Base-by-base conservation (phyloP, 2,329 filamentous ascomycete genomes). In the Claviceps citrina region DNA sequence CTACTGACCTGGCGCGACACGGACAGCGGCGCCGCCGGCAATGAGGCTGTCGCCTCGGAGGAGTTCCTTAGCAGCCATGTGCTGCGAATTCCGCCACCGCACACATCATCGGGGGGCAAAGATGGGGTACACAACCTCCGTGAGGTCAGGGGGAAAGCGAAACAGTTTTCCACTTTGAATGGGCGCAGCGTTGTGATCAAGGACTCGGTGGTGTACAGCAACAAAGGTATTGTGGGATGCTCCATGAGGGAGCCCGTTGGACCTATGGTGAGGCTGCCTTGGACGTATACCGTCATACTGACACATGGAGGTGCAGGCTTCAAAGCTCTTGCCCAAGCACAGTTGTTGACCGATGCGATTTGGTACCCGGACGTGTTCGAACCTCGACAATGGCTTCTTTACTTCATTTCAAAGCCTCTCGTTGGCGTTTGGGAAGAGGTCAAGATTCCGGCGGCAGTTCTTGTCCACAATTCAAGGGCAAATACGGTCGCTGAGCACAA, bases 51-150 rank as follows among this genome's bases (percentile, higher is more conserved):
- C 54, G 75, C 76, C 45, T 86, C 84, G 42, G 91, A 98, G 59
- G 91, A 98, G 52, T 96, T 98, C 59, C 73, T 98, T 43, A 85
- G 79, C 47, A 96, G 91, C 67, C 91, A 98, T 81, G 86, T 96
- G 43, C 70, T 98, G 55, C 84, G 87, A 51, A 78, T 95, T 49
- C 80, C 84, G 31, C 62, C 68, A 43, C 62, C 62, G 41, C 59
- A 61, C 44, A 62, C 62, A 47, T 60, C 62, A 46, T 59, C 63
- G 19, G 71, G 68, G 49, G 69, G 63, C 43, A 78, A 76, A 61
- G 74, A 78, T 50, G 59, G 62, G 12, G 49, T 40, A 13, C 70
- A 73, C 44, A 84, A 77, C 54, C 65, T 93, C 51, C 79, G 89
- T 46, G 91, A 98, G 63, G 81, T 76, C 56, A 79, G 86, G 59